Evolutionary conservation across 2,329 filamentous ascomycete genomes (phyloP).

Genomic region (Aspergillus ibericus): DNA sequence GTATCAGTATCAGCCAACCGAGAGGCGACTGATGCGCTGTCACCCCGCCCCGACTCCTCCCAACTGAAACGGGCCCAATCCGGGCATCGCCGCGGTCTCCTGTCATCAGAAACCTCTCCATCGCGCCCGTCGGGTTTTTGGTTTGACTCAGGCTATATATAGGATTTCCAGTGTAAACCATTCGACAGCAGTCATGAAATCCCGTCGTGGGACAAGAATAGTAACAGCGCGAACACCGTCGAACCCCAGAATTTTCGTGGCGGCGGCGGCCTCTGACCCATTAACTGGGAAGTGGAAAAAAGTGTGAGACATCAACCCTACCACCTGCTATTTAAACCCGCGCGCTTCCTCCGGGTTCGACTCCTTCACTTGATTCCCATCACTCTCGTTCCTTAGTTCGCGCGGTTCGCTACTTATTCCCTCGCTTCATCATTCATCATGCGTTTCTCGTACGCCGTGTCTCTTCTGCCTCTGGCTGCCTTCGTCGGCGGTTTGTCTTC

Average conservation of each 20-base stretch:
- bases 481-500: slow-evolving; percentile 28
- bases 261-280: too few species aligned
- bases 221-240: neutral
- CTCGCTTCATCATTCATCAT: slow-evolving; percentile 18
- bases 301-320: neutral
- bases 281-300: too few species aligned
- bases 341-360: neutral
- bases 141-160: neutral
- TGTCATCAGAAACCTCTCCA: neutral
- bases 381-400: neutral
- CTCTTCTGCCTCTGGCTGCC: slow-evolving; percentile 29
- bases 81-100: neutral
- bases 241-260: neutral
- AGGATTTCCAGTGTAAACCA: too few species aligned
- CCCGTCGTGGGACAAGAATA: too few species aligned
- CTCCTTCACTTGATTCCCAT: neutral
- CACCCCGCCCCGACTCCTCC: too few species aligned
- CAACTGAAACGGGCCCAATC: neutral
- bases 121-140: neutral
- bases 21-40: too few species aligned
- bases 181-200: neutral
- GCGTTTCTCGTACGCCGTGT: slow-evolving; percentile 29
- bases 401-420: neutral
- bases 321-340: neutral
- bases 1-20: too few species aligned